phyloP scores from a whole-genome alignment of 306 rosid genomes.

The Medicago ruthenica region DNA sequence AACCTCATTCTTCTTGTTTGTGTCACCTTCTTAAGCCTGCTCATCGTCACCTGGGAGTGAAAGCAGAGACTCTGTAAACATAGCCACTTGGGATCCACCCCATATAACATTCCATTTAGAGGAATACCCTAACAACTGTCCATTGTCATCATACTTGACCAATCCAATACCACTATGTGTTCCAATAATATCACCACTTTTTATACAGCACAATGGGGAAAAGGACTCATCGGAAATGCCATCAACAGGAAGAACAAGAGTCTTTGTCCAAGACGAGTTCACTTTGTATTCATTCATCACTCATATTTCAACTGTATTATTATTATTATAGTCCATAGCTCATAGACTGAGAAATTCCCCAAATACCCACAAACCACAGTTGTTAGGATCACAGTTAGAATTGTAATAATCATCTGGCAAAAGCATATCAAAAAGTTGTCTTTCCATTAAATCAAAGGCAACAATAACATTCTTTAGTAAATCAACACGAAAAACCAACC shows the following conservation, averaged over 20 bases:
- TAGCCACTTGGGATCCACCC: not conserved
- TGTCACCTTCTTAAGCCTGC: not conserved
- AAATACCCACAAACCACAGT: slow-evolving; percentile 10
- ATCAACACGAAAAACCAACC: not conserved
- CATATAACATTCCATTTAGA: not conserved
- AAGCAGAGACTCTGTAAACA: slow-evolving; percentile 35
- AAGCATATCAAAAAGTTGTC: slow-evolving; percentile 4
- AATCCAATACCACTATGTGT: not conserved
- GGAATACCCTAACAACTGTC: slow-evolving; percentile 2
- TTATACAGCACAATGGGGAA: not conserved
- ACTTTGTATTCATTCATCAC: slow-evolving; percentile 39
- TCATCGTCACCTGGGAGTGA: slow-evolving; percentile 18
- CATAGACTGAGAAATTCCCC: slow-evolving; percentile 22
- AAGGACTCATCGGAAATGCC: not conserved
- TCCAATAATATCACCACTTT: slow-evolving; percentile 36
- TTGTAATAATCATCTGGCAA: not conserved
- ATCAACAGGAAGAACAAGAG: not conserved
- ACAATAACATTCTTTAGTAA: not conserved
- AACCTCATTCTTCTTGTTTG: not conserved
- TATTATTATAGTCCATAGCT: not conserved
- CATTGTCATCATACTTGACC: slow-evolving; percentile 29
- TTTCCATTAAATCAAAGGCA: slow-evolving; percentile 33
- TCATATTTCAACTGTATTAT: slow-evolving; percentile 15
- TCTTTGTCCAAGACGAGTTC: slow-evolving; percentile 42
- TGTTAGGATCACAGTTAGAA: not conserved